phyloP scores from a whole-genome alignment of 2,329 filamentous ascomycete species.

The Monosporascus sp. region DNA sequence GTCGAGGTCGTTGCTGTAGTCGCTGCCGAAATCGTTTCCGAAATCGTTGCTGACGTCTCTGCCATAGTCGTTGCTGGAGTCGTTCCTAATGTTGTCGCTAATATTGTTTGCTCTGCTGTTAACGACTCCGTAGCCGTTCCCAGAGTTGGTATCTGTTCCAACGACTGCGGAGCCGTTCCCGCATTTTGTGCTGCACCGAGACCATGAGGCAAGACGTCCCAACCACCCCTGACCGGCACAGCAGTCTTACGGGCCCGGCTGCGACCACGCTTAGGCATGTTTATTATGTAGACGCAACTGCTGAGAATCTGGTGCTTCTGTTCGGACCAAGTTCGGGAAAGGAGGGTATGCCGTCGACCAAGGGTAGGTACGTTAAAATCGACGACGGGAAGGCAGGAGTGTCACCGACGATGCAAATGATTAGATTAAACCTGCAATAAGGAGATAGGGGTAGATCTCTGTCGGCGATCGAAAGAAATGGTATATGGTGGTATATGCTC shows the following conservation, averaged over 20 bases:
- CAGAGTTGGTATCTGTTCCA: neutral
- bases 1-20: neutral
- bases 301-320: neutral
- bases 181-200: constrained; percentile 11
- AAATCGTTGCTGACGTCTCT: neutral
- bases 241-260: constrained; percentile 12
- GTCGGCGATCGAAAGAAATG: too few species aligned
- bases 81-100: neutral
- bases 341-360: too few species aligned
- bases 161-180: neutral
- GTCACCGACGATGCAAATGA: too few species aligned
- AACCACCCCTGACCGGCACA: constrained; percentile 12
- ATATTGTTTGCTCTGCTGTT: too few species aligned
- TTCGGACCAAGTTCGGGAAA: too few species aligned
- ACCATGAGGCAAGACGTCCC: constrained; percentile 19
- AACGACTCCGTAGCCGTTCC: neutral
- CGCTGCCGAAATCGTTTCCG: neutral
- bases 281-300: neutral
- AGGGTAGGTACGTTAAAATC: too few species aligned
- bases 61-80: neutral
- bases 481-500: too few species aligned
- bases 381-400: too few species aligned
- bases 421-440: too few species aligned
- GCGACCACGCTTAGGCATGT: constrained; percentile 10
- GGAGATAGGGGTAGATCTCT: too few species aligned